phyloP scores from a whole-genome alignment of 2,329 filamentous ascomycete genomes.

The Huntiella decipiens region DNA sequence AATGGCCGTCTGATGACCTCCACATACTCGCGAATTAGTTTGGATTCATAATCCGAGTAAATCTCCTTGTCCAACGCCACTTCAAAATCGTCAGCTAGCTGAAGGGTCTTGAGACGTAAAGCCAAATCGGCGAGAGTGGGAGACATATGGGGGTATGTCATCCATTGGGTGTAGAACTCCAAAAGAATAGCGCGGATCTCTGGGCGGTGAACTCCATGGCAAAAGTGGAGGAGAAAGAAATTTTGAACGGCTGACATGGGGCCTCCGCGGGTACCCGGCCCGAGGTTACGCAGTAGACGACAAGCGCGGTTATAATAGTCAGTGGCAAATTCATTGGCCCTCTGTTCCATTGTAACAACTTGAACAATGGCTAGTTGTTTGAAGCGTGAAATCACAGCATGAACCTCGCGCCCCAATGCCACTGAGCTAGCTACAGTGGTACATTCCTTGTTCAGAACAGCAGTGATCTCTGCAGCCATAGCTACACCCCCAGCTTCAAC shows the following conservation, averaged over 20 bases:
- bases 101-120: conserved; percentile 33
- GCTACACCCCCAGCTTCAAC: conserved; percentile 1
- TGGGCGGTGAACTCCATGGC: conserved; percentile 28
- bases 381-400: conserved; percentile 6
- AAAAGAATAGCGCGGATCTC: conserved; percentile 26
- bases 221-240: conserved; percentile 9
- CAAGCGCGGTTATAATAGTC: conserved; percentile 21
- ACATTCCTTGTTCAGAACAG: conserved; percentile 1
- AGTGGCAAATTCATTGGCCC: conserved; percentile 7
- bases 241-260: conserved; percentile 23
- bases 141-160: neutral
- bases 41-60: conserved; percentile 18
- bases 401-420: neutral
- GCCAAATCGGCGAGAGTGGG: conserved; percentile 23
- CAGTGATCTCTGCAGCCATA: conserved; percentile 2
- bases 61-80: conserved; percentile 28
- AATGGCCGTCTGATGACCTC: conserved; percentile 9
- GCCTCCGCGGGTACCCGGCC: conserved; percentile 18
- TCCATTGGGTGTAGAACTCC: neutral
- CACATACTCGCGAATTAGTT: conserved; percentile 5
- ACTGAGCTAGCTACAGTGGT: neutral
- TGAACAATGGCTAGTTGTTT: conserved; percentile 11
- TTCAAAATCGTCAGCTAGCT: conserved; percentile 37
- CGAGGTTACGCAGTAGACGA: conserved; percentile 19
- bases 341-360: conserved; percentile 9